Base-by-base conservation (phyloP, 306 rosid genomes). In the Sesbania bispinosa region DNA sequence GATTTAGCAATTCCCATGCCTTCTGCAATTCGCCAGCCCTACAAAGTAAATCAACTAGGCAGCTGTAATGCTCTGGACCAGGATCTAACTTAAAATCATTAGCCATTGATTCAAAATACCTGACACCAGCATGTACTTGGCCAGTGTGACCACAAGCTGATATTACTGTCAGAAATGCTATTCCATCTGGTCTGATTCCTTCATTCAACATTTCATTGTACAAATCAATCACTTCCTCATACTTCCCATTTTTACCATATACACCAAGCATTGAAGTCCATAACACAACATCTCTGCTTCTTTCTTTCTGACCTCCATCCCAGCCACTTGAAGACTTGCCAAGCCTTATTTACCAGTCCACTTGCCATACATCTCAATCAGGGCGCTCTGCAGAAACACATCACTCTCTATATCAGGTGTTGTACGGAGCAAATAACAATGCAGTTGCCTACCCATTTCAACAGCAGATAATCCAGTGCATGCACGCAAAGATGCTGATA, bases 221-320 rank as follows among this genome's bases (percentile, higher is more conserved):
- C 65, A 88, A 59, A 78, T 63, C 81, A 77, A 90, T 67, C 1
- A 85, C 90, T 80, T 89, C 85, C 64, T 70, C 24, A 69, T 79
- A 74, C 69, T 50, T 29, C 4, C 95, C 95, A 47, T 80, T 86
- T 81, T 85, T 88, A 57, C 92, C 92, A 71, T 85, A 90, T 2
- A 80, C 92, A 68, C 90, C 86, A 67, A 90, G 90, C 84, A 90
- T 79, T 62, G 95, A 85, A 86, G 95, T 90, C 89, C 92, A 90
- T 7, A 86, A 47, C 67, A 90, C 85, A 62, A 90, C 69, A 23
- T 90, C 94, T 36, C 88, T 83, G 39, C 72, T 80, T 71, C 76
- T 73, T 66, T 62, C 85, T 71, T 78, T 62, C 51, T 81, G 7
- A 51, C 66, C 36, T 61, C 82, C 60, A 83, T 66, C 59, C 96